Conservation (phyloP, 1,284 basidiomycete genomes). For the Limonomyces culmigenus region DNA sequence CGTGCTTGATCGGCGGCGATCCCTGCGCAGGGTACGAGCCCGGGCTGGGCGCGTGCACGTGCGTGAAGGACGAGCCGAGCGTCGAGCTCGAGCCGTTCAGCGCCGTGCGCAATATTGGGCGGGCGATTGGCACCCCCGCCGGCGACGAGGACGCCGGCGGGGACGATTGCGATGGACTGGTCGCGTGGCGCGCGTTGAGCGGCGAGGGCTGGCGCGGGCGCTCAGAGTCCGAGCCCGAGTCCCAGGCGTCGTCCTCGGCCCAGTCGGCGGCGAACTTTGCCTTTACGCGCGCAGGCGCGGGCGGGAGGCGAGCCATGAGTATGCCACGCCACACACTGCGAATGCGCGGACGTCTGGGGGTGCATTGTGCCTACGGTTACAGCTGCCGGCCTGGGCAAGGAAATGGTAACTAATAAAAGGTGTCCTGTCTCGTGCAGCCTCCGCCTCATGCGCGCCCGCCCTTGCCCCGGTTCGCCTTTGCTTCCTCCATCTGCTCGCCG, state of each 20-base stretch:
- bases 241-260: constrained; percentile 83
- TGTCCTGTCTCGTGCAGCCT: too few relatives aligned
- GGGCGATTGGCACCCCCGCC: constrained; percentile 26
- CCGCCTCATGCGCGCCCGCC: constrained; percentile 38
- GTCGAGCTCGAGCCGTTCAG: constrained; percentile 42
- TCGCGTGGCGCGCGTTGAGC: constrained; percentile 14
- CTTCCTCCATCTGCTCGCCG: constrained; percentile 50
- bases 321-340: too few relatives aligned
- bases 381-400: too few relatives aligned
- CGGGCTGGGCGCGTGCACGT: constrained; percentile 58
- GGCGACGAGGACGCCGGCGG: constrained; percentile 16
- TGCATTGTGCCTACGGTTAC: too few relatives aligned
- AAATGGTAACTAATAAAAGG: too few relatives aligned
- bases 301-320: too few relatives aligned
- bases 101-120: constrained; percentile 31
- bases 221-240: constrained; percentile 73
- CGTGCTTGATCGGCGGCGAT: constrained; percentile 28
- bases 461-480: constrained; percentile 44
- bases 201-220: constrained; percentile 30
- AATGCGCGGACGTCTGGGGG: too few relatives aligned
- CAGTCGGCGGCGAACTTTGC: constrained; percentile 45
- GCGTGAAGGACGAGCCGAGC: constrained; percentile 68
- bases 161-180: constrained; percentile 28
- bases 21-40: constrained; percentile 50
- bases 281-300: too few relatives aligned